Base-by-base conservation (phyloP, 2,329 filamentous ascomycete species). In the Aspergillaceae sp. region DNA sequence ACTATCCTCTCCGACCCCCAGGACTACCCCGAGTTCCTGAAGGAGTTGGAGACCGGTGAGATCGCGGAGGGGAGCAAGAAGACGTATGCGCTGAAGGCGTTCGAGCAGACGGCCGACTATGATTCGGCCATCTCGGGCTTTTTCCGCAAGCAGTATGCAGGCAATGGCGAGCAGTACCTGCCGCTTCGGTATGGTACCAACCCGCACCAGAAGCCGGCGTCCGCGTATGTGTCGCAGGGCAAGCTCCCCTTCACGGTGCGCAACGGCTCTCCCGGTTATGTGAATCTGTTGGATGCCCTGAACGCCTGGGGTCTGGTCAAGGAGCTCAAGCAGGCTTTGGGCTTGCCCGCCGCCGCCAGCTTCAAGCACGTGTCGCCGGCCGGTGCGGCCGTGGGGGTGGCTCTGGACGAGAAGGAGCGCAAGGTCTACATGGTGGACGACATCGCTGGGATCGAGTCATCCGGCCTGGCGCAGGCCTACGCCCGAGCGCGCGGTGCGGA, bases 281-380 rank as follows among this genome's bases (percentile, higher is more conserved):
- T 98, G 75, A 98, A 98, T 74, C 78, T 98, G 42, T 80, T 98
- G 42, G 92, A 98, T 70, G 87, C 88, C 43, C 79, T 98, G 58
- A 98, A 98, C 70, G 88, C 89, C 57, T 98, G 92, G 92, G 87
- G 88, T 5, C 74, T 98, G 50, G 92, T 98, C 48, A 94, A 94
- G 77, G 92, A 98, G 74, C 80, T 98, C 60, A 94, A 89, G 76
- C 75, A 85, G 57, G 88, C 91, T 26, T 82, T 97, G 26, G 84
- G 85, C 57, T 83, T 85, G 67, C 87, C 92, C 32, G 92, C 92
- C 45, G 92, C 92, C 29, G 91, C 92, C 52, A 95, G 88, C 67
- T 98, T 98, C 83, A 98, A 96, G 81, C 92, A 98, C 67, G 92
- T 97, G 52, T 98, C 92, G 7, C 92, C 92, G 19, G 92, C 92